A percentile compares a stretch with the other conserved stretches of the same genome.
Conservation (phyloP, 108 stramenopile species). For the Nitzschia palea region DNA sequence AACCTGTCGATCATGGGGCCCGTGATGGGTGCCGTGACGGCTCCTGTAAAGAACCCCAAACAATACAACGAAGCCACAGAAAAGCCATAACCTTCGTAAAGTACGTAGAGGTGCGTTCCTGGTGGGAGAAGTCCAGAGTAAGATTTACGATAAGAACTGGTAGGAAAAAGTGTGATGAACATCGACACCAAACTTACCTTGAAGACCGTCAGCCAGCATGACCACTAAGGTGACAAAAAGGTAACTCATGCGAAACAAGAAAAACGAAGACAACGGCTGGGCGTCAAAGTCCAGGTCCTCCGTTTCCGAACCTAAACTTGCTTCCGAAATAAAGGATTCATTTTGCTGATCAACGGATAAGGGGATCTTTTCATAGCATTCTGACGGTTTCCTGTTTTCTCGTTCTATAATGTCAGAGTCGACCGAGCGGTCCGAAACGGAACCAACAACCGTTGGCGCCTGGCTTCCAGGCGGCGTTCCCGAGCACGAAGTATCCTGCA, state of each 20-base stretch:
- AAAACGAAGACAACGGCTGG: conserved; percentile 27
- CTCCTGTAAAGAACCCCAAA: conserved; percentile 61
- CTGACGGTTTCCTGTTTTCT: background rate
- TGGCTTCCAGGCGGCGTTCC: background rate
- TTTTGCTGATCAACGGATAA: background rate
- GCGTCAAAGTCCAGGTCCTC: conserved; percentile 8
- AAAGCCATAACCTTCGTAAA: conserved; percentile 71
- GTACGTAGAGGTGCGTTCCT: conserved; percentile 67
- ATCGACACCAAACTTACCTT: conserved; percentile 53
- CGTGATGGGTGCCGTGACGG: conserved; percentile 64
- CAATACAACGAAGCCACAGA: conserved; percentile 62
- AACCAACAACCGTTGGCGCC: background rate
- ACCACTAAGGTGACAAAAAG: conserved; percentile 53
- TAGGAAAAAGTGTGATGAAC: too few relatives aligned
- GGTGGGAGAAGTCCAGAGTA: background rate
- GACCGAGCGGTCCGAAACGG: background rate
- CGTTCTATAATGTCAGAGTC: background rate
- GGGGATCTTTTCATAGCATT: background rate
- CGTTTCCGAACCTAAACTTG: conserved; percentile 2
- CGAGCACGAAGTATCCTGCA: background rate
- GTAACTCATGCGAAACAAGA: conserved; percentile 50
- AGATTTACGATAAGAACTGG: too few relatives aligned
- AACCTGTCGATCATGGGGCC: conserved; percentile 78
- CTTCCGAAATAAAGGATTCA: background rate
- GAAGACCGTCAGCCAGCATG: conserved; percentile 67